Conservation (phyloP, 352 stramenopile species). For the Phytopythium chamaehyphon region DNA sequence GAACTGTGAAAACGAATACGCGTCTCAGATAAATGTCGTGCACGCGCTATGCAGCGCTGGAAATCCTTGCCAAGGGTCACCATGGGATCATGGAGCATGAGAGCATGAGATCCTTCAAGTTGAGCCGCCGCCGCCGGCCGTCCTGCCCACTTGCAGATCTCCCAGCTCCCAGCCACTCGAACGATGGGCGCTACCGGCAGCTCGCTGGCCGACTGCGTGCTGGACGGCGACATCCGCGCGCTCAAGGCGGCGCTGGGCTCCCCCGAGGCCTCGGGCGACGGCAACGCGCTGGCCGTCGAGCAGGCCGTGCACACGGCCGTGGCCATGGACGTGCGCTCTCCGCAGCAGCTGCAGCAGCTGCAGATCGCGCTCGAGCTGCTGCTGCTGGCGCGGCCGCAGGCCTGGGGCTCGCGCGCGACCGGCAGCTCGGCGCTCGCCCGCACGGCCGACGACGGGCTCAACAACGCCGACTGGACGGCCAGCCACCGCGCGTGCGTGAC, state of each 20-base stretch:
- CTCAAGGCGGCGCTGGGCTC: conserved; percentile 37
- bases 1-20: no score
- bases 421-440: conserved; percentile 4
- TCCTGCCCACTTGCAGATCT: no score
- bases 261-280: conserved; percentile 12
- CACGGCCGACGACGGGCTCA: conserved; percentile 13
- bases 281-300: conserved; percentile 37
- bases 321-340: conserved; percentile 47
- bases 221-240: conserved; percentile 45
- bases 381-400: conserved; percentile 25
- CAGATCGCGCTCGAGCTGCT: conserved; percentile 61
- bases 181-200: conserved; percentile 1
- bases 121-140: no score
- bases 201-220: conserved; percentile 42
- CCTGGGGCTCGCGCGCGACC: conserved; percentile 21
- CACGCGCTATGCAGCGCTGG: no score
- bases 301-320: conserved; percentile 54
- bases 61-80: no score
- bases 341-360: conserved; percentile 54
- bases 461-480: conserved; percentile 38
- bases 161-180: not conserved
- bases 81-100: no score
- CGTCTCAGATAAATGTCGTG: no score
- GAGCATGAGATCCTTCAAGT: no score
- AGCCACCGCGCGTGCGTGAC: conserved; percentile 55